Conservation (phyloP, 345 rosid genomes). For the Iberis pinnata region DNA sequence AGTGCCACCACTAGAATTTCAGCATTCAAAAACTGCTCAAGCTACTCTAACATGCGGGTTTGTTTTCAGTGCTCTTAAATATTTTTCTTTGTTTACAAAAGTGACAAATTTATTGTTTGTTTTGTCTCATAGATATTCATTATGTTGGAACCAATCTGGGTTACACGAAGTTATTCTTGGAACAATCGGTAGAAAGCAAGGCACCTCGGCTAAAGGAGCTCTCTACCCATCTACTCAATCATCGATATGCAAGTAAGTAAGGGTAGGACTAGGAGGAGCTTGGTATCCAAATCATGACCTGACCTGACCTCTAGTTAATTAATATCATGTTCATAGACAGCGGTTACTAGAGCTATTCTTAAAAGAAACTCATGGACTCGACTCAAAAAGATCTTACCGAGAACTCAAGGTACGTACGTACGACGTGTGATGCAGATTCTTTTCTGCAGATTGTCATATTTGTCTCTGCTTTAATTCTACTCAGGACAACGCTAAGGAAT, state of each 20-base stretch:
- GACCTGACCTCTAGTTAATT: conserved; percentile 4
- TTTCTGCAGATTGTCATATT: conserved; percentile 11
- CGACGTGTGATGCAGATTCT: conserved; percentile 23
- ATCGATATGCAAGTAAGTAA: conserved; percentile 80
- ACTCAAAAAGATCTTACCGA: conserved; percentile 42
- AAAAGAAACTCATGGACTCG: conserved; percentile 27
- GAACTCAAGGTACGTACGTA: conserved; percentile 86
- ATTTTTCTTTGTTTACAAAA: conserved; percentile 12
- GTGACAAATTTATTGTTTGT: not conserved
- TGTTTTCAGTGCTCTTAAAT: conserved; percentile 17
- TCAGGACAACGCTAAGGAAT: conserved; percentile 58
- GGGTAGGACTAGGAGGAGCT: too few species aligned
- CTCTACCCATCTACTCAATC: conserved; percentile 68
- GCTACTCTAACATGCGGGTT: conserved; percentile 92
- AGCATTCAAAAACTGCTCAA: conserved; percentile 71
- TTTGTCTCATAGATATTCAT: conserved; percentile 54
- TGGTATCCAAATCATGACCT: not conserved
- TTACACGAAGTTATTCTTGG: conserved; percentile 90
- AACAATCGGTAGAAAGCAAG: conserved; percentile 92
- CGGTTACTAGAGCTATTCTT: conserved; percentile 53
- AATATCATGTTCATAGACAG: conserved; percentile 35
- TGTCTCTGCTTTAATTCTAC: conserved; percentile 16
- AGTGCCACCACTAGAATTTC: conserved; percentile 71
- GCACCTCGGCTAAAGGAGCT: conserved; percentile 83
- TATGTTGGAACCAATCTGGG: conserved; percentile 83